Evolutionary conservation across 257 asterid genomes (phyloP), one percentile per base, ranked within the genome.

Genomic region (Nicotiana sylvestris): DNA sequence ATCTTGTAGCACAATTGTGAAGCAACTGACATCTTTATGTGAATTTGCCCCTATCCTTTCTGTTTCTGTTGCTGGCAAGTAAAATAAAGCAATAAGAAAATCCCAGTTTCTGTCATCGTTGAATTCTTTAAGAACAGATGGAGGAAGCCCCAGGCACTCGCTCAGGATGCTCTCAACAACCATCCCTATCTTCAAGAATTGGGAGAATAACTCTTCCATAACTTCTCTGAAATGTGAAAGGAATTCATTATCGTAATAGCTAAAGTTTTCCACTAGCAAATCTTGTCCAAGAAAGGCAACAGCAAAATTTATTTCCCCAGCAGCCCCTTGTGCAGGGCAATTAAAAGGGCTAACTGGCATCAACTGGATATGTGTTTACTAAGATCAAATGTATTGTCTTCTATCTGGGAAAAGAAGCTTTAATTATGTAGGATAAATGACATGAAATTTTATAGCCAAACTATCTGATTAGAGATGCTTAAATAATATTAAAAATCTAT

Each of bases 41-140:
- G 77, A 66, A 4, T 88, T 82, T 57, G 88, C 13, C 49, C 93
- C 91, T 16, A 72, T 87, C 61, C 82, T 85, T 17, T 86, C 92
- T 5, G 74, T 16, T 58, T 86, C 92, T 9, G 83, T 87, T 6
- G 91, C 88, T 4, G 89, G 93, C 83, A 82, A 87, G 65, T 90
- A 92, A 77, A 84, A 84, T 21, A 91, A 3, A 15, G 92, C 89
- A 83, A 39, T 86, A 91, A 91, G 85, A 86, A 93, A 79, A 78
- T 91, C 97, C 89, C 90, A 91, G 85, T 87, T 88, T 66, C 94
- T 82, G 15, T 91, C 95, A 4, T 32, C 2, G 56, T 91, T 90
- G 85, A 89, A 88, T 30, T 89, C 88, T 78, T 88, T 86, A 82
- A 92, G 77, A 84, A 85, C 90, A 79, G 72, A 70, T 0, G 85